Conservation (phyloP, 1,284 basidiomycete genomes). For the Cerioporus squamosus region DNA sequence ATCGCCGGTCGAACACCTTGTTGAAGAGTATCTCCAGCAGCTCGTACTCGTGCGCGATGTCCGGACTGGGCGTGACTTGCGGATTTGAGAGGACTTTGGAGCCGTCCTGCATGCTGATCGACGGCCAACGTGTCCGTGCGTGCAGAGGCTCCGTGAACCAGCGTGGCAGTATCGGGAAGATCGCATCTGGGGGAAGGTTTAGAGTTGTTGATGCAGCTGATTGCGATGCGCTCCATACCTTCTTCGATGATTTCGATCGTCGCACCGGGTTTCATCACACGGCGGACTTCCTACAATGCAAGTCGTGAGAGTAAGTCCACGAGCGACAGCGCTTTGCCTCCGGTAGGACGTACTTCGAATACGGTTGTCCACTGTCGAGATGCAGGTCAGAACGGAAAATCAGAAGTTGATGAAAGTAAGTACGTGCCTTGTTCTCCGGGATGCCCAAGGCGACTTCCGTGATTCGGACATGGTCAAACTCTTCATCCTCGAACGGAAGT, state of each 20-base stretch:
- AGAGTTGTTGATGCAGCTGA: not conserved
- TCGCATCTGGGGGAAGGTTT: slow-evolving; percentile 29
- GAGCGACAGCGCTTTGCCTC: not conserved
- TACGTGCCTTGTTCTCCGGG: slow-evolving; percentile 70
- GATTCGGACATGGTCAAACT: slow-evolving; percentile 75
- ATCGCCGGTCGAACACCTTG: slow-evolving; percentile 37
- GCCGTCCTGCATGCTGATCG: slow-evolving; percentile 27
- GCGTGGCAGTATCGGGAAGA: slow-evolving; percentile 37
- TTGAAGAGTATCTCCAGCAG: slow-evolving; percentile 37
- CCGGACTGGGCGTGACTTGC: slow-evolving; percentile 6
- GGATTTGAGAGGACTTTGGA: slow-evolving; percentile 15
- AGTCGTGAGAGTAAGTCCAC: not conserved
- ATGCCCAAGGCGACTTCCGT: slow-evolving; percentile 64
- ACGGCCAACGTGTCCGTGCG: slow-evolving; percentile 26
- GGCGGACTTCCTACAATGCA: slow-evolving; percentile 59
- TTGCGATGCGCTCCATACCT: slow-evolving; percentile 41
- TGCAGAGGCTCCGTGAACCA: slow-evolving; percentile 38
- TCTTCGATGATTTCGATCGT: slow-evolving; percentile 71
- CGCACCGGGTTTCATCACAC: slow-evolving; percentile 67
- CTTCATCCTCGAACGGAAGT: slow-evolving; percentile 77
- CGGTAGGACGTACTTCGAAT: slow-evolving; percentile 56
- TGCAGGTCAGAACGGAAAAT: not conserved
- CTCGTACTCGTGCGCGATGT: slow-evolving; percentile 35
- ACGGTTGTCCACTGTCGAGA: slow-evolving; percentile 61
- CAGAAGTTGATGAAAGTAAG: not conserved